Evolutionary conservation across 2,329 filamentous ascomycete genomes (phyloP), one percentile per base, ranked within the genome.

Genomic region (Cladosporium sp.): DNA sequence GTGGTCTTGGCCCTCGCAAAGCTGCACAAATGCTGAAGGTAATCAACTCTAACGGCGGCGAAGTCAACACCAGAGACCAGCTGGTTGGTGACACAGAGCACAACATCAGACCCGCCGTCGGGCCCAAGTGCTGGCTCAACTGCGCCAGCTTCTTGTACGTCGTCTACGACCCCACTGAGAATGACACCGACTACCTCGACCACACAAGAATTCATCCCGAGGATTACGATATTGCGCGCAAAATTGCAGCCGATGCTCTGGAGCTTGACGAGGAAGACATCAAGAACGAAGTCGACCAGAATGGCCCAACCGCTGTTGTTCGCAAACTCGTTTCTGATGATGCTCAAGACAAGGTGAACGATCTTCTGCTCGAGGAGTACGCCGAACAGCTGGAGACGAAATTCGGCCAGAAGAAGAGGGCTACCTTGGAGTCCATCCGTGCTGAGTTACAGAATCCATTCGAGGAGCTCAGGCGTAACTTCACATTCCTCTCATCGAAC

Each of bases 181-280:
- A 61, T 1, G 80, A 87, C 11, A 89, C 91, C 1, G 93, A 98
- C 67, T 95, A 95, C 54, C 78, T 98, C 22, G 93, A 98, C 71
- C 95, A 93, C 67, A 98, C 93, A 43, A 87, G 93, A 74, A 90
- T 98, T 14, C 93, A 98, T 65, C 93, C 93, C 1, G 93, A 98
- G 74, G 93, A 98, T 68, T 98, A 98, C 70, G 93, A 98, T 61
- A 85, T 98, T 56, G 93, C 90, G 45, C 88, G 92, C 61, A 98
- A 98, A 73, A 97, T 98, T 86, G 93, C 93, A 16, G 93, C 93
- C 3, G 93, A 98, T 75, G 93, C 93, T 13, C 77, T 98, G 44
- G 92, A 96, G 67, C 79, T 98, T 60, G 93, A 98, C 62, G 93
- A 98, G 72, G 93, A 98, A 74, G 93, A 98, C 64, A 89, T 98